Percentiles rank a stretch among this genome's conserved stretches.
Conservation (phyloP, 169 alveolate species). For the Eimeria sp. region DNA sequence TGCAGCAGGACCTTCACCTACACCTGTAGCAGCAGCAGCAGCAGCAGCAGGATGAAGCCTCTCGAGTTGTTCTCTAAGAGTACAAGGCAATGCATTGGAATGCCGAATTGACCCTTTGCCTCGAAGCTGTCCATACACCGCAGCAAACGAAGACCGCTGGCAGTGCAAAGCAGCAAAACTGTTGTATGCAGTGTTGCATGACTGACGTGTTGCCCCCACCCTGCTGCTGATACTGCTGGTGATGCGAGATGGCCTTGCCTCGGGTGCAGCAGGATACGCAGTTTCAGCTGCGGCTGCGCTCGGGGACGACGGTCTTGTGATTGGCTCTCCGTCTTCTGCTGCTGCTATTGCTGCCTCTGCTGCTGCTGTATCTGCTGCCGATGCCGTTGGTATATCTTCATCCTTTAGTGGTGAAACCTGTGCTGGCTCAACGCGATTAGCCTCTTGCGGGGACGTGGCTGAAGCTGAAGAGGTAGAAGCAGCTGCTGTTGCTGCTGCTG, state of each 20-base stretch:
- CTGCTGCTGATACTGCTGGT: constrained; percentile 12
- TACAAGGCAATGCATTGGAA: constrained; percentile 14
- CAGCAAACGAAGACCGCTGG: constrained; percentile 60
- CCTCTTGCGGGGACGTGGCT: background rate
- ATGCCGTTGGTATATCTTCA: background rate
- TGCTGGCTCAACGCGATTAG: background rate
- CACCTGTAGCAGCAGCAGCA: constrained; percentile 22
- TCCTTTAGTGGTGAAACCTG: background rate
- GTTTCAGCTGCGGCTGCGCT: background rate
- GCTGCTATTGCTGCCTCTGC: background rate
- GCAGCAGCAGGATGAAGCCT: constrained; percentile 32
- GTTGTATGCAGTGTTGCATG: constrained; percentile 21
- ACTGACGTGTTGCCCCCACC: background rate
- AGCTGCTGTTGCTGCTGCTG: constrained; percentile 27
- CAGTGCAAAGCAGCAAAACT: constrained; percentile 58
- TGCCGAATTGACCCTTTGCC: background rate
- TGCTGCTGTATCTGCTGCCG: background rate
- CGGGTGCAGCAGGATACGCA: background rate
- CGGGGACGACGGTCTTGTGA: background rate
- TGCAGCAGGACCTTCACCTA: background rate
- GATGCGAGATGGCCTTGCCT: background rate
- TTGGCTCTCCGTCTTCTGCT: background rate
- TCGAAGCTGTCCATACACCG: constrained; percentile 13
- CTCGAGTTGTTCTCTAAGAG: background rate
- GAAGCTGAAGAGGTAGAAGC: background rate